These are phyloP conservation scores for Botryotinia narcissicola DNA, from an alignment of 2,329 filamentous ascomycete species.

Conservation along the genomic window DNA sequence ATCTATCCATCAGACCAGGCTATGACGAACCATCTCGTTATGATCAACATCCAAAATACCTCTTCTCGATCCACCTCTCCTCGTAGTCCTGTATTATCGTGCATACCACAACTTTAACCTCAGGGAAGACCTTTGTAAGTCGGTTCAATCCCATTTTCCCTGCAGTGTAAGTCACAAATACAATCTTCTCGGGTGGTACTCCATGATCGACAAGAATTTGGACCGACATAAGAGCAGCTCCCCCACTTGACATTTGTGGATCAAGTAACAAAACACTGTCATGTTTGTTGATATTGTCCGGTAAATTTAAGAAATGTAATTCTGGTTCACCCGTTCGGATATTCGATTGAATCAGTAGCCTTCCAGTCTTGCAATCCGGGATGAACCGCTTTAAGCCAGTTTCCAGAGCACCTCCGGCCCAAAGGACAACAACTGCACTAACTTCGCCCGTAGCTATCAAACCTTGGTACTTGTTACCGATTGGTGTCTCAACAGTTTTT, in stretches of 20 bases:
- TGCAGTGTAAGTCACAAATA: conserved; percentile 90
- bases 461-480: conserved; percentile 67
- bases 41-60: conserved; percentile 80
- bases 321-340: conserved; percentile 84
- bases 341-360: conserved; percentile 88
- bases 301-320: conserved; percentile 82
- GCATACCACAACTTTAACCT: conserved; percentile 81
- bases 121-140: conserved; percentile 83
- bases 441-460: conserved; percentile 69
- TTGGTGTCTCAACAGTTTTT: conserved; percentile 66
- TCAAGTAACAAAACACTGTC: conserved; percentile 84
- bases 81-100: conserved; percentile 79
- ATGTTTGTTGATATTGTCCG: conserved; percentile 68
- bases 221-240: conserved; percentile 85
- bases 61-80: conserved; percentile 83
- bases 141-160: conserved; percentile 81
- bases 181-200: conserved; percentile 77
- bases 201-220: conserved; percentile 95
- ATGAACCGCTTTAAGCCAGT: conserved; percentile 85
- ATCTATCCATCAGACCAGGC: too few relatives aligned
- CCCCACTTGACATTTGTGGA: conserved; percentile 91
- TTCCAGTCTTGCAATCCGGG: conserved; percentile 86
- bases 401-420: conserved; percentile 86
- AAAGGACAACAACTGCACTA: conserved; percentile 83
- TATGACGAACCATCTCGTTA: neutral